A percentile compares a stretch with the other conserved stretches of the same genome.
Conservation (phyloP, 2,329 filamentous ascomycete species). For the Proliferodiscus dingleyae region DNA sequence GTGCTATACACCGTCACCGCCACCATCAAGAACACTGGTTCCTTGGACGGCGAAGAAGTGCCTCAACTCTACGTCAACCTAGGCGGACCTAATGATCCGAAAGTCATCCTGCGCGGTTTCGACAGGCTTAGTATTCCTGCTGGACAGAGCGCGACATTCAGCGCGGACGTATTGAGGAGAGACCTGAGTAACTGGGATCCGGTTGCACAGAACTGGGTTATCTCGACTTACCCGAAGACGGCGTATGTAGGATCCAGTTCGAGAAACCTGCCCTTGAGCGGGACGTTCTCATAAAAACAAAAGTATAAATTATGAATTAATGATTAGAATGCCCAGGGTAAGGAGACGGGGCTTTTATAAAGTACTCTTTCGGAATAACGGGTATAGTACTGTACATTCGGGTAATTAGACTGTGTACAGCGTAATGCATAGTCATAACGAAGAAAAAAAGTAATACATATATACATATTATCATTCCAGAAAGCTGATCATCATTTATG, state of each 20-base stretch:
- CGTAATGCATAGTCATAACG: too few species aligned
- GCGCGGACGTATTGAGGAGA: slow-evolving; percentile 65
- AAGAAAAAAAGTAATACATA: too few species aligned
- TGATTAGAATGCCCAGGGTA: too few species aligned
- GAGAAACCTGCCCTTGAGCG: slow-evolving; percentile 27
- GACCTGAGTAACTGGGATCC: slow-evolving; percentile 88
- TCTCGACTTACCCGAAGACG: slow-evolving; percentile 27
- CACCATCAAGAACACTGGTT: slow-evolving; percentile 52
- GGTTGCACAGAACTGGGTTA: slow-evolving; percentile 75
- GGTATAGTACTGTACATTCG: too few species aligned
- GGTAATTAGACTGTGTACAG: too few species aligned
- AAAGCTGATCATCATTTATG: too few species aligned
- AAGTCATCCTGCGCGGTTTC: slow-evolving; percentile 69
- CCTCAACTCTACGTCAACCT: slow-evolving; percentile 69
- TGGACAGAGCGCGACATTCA: slow-evolving; percentile 63
- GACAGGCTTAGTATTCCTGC: slow-evolving; percentile 69
- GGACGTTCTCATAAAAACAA: too few species aligned
- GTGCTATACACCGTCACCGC: slow-evolving; percentile 49
- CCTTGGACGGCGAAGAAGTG: slow-evolving; percentile 49
- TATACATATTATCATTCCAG: too few species aligned
- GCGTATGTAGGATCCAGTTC: slow-evolving; percentile 31
- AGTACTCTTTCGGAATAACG: too few species aligned
- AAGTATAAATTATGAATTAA: too few species aligned
- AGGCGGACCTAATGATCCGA: slow-evolving; percentile 69
- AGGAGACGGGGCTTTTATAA: too few species aligned